Evolutionary conservation across 768 basidiomycete genomes (phyloP), one percentile per base, ranked within the genome.

Genomic region (Lentinula edodes): DNA sequence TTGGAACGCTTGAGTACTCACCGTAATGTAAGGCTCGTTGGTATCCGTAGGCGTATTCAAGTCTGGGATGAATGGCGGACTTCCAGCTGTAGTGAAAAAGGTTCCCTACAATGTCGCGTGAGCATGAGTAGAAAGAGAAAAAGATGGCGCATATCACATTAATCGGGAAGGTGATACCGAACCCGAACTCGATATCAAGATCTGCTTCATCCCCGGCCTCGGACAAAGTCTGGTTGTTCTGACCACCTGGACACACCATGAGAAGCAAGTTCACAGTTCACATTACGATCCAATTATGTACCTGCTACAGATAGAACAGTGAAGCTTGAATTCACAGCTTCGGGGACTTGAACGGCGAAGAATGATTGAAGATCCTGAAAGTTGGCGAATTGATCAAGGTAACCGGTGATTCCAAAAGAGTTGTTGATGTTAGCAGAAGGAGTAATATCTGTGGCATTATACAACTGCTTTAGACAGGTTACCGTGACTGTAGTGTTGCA

Each of bases 141-240:
- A 35, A 18, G n/a, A 32, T 6, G 39, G 41, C 7, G 52, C 8
- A 38, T 53, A 62, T 16, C 36, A 68, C 72, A 3, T 81, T 81
- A 6, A 81, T 88, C 0, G 88, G 88, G 68, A 80, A 80, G 3
- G 86, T 76, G 34, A 91, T 60, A n/a, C 89, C 89, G 61, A 81
- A 86, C 0, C 81, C 86, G 69, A 84, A 87, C 65, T 90, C 86
- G 5, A 80, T 79, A 63, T 90, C 88, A 34, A 90, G 72, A 63
- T 86, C 79, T 2, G 88, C 89, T 69, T 92, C 90, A 6, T 61
- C 66, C 2, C 88, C 88, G 10, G 88, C 83, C 16, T 74, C 72
- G 0, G 70, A 71, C 23, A 74, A 52, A 56, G 65, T 82, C 68
- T 91, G 88, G 62, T 80, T 78, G 66, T 91, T 88, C 61, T 73